Conservation (phyloP, 495 filamentous ascomycete genomes). For the Staphylotrichum tortipilum region DNA sequence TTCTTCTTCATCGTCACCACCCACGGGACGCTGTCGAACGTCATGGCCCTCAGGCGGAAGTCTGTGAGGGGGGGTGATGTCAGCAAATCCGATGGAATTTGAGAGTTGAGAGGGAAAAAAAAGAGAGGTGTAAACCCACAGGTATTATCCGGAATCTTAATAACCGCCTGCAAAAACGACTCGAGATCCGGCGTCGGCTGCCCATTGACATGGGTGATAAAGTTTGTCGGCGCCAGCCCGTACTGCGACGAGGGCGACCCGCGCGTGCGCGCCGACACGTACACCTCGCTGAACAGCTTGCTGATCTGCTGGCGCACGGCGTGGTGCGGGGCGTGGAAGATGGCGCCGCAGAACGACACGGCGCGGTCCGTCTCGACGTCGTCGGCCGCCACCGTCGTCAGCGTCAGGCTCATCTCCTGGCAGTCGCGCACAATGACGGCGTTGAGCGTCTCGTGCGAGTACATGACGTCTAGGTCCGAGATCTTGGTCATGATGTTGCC, state of each 20-base stretch:
- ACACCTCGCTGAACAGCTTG: constrained; percentile 94
- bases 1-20: constrained; percentile 99
- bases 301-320: constrained; percentile 95
- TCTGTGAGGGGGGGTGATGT: constrained; percentile 46
- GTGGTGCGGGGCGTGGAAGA: constrained; percentile 88
- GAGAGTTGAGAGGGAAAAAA: background rate
- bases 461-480: constrained; percentile 92
- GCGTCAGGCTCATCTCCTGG: constrained; percentile 64
- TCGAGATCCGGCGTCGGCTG: constrained; percentile 71
- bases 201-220: constrained; percentile 92
- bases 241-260: constrained; percentile 90
- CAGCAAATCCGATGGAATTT: background rate
- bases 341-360: constrained; percentile 90
- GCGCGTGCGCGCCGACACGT: constrained; percentile 76
- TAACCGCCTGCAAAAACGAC: constrained; percentile 66
- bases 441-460: constrained; percentile 73
- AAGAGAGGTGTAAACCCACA: no score
- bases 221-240: constrained; percentile 89
- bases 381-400: constrained; percentile 80
- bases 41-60: constrained; percentile 87
- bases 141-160: constrained; percentile 87
- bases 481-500: constrained; percentile 86
- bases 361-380: constrained; percentile 88
- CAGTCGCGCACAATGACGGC: constrained; percentile 82
- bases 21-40: constrained; percentile 96